Evolutionary conservation across 768 basidiomycete genomes (phyloP).

Genomic region (Auricularia sp.): DNA sequence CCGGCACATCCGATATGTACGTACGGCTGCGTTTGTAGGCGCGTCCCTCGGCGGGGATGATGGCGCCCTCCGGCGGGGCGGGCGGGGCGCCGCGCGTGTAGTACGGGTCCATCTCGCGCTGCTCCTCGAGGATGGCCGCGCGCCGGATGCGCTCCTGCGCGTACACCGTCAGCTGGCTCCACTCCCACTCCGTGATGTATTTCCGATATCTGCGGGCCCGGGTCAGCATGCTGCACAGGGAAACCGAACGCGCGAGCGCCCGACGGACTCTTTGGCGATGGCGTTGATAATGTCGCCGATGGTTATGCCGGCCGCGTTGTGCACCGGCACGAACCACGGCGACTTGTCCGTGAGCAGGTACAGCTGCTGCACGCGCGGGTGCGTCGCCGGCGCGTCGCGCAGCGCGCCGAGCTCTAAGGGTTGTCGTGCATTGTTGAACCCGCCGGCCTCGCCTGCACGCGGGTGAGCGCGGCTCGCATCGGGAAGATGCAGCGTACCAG

Average conservation of each 20-base stretch:
- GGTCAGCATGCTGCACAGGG: neutral
- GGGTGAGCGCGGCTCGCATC: neutral
- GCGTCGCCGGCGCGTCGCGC: neutral
- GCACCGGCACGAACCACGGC: slow-evolving; percentile 73
- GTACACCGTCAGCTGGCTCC: neutral
- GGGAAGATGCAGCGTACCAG: neutral
- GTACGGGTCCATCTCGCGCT: neutral
- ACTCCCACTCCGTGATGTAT: neutral
- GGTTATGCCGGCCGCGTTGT: slow-evolving; percentile 65
- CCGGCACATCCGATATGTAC: neutral
- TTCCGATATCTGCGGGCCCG: neutral
- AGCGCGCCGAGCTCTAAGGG: neutral
- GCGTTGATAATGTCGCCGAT: slow-evolving; percentile 61
- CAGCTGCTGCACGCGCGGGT: slow-evolving; percentile 10
- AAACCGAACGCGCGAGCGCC: neutral
- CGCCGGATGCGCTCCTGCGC: neutral
- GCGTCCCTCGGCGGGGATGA: neutral
- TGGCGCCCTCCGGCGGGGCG: neutral
- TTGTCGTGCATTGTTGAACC: neutral
- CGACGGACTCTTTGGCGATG: slow-evolving; percentile 67
- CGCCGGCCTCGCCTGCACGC: neutral
- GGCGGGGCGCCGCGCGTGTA: neutral
- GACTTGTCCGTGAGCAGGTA: slow-evolving; percentile 10
- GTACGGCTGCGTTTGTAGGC: neutral
- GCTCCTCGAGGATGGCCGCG: neutral